A percentile compares a stretch with the other conserved stretches of the same genome.
Evolutionary conservation across 1,139 yeast species (phyloP).

Genomic region (Wickerhamiella pararugosa): DNA sequence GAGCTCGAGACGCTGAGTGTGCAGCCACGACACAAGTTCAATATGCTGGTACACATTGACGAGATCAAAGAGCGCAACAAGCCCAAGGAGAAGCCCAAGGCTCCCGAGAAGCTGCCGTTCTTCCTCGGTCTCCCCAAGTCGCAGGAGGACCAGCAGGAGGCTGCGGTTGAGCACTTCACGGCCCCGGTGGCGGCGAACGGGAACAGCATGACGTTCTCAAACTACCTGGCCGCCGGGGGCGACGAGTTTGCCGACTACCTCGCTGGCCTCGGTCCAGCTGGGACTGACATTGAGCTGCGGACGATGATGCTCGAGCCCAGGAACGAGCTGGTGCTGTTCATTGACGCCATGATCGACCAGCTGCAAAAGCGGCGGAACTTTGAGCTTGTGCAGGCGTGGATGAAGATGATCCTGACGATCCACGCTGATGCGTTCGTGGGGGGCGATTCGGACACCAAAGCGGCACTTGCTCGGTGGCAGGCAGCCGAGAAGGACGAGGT

Average conservation of each 20-base stretch:
- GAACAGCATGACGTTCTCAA: background rate
- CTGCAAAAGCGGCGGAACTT: conserved; percentile 42
- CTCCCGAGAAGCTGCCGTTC: conserved; percentile 70
- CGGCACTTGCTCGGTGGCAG: conserved; percentile 39
- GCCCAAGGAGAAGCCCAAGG: conserved; percentile 80
- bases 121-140: conserved; percentile 35
- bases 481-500: conserved; percentile 30
- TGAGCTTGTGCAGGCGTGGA: conserved; percentile 65
- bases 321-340: conserved; percentile 48
- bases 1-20: conserved; percentile 57
- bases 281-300: conserved; percentile 73
- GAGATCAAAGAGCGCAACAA: conserved; percentile 74
- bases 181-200: background rate
- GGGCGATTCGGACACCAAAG: conserved; percentile 21
- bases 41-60: conserved; percentile 67
- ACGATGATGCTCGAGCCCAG: conserved; percentile 52
- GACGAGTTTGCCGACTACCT: conserved; percentile 39
- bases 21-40: conserved; percentile 66
- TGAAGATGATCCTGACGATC: conserved; percentile 53
- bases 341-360: conserved; percentile 51
- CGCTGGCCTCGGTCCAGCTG: conserved; percentile 56
- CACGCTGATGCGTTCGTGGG: conserved; percentile 57
- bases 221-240: conserved; percentile 18
- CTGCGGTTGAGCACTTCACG: conserved; percentile 20
- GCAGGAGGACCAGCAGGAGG: conserved; percentile 18